A percentile compares a stretch with the other conserved stretches of the same genome.
These are phyloP conservation scores for Echinosophora koreensis DNA, from an alignment of 306 rosid genomes.

Conservation along the genomic window DNA sequence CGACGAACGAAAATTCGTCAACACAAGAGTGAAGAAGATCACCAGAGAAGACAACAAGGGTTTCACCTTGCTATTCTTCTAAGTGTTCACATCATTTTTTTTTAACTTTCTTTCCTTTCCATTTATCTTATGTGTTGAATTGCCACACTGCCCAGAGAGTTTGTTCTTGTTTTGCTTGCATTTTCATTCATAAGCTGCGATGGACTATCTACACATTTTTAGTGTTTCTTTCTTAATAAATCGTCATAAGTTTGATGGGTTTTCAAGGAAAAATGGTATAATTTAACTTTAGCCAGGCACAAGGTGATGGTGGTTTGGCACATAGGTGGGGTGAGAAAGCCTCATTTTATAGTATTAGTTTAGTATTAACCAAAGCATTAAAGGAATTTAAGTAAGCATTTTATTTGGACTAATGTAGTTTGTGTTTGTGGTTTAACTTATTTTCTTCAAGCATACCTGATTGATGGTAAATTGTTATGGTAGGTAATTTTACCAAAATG, in stretches of 20 bases:
- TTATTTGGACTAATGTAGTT: neutral
- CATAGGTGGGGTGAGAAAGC: too few species aligned
- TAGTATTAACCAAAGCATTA: neutral
- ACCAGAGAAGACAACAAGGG: neutral
- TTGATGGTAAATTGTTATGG: too few species aligned
- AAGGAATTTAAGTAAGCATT: neutral
- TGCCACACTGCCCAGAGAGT: neutral
- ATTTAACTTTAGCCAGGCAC: neutral
- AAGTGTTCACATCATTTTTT: constrained; percentile 14
- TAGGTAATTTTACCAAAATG: neutral
- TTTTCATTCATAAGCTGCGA: neutral
- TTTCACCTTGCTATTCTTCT: neutral
- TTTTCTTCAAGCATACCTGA: too few species aligned
- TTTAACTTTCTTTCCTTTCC: neutral
- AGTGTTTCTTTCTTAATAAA: neutral
- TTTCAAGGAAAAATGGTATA: neutral
- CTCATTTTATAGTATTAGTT: neutral
- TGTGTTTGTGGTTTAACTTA: too few species aligned
- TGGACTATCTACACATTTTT: neutral
- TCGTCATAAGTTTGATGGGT: neutral
- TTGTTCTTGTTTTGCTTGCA: neutral
- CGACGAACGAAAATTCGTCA: neutral
- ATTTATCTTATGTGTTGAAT: neutral
- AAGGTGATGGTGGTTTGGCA: too few species aligned
- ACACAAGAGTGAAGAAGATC: neutral